These are phyloP conservation scores for Malassezia nana DNA, from an alignment of 1,284 basidiomycete genomes.

Conservation along the genomic window DNA sequence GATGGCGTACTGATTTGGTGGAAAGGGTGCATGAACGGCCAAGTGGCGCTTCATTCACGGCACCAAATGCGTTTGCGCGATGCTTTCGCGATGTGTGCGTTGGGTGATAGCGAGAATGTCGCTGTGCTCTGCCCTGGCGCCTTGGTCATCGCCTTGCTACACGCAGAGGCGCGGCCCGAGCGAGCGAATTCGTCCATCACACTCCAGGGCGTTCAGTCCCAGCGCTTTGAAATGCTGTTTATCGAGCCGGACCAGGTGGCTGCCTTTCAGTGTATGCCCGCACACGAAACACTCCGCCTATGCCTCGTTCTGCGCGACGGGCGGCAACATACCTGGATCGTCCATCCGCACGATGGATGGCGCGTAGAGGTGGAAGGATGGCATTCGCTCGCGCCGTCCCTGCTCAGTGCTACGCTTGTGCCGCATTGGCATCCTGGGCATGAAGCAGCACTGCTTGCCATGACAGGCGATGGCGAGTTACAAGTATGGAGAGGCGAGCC, in stretches of 20 bases:
- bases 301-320: not conserved
- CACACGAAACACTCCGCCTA: not conserved
- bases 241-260: not conserved
- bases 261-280: not conserved
- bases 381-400: not conserved
- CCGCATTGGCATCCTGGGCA: slow-evolving; percentile 1
- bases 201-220: not conserved
- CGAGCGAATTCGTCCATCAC: not conserved
- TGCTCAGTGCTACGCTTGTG: not conserved
- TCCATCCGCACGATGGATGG: not conserved
- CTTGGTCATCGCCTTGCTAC: not conserved
- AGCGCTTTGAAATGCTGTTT: not conserved
- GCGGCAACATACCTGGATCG: not conserved
- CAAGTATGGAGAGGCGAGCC: not conserved
- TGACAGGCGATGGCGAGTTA: not conserved
- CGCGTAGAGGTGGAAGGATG: not conserved
- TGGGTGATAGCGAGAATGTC: not conserved
- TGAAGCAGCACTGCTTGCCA: not conserved
- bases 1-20: slow-evolving; percentile 16
- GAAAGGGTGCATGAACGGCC: not conserved
- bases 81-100: not conserved
- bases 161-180: not conserved
- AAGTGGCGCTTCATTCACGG: not conserved
- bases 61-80: slow-evolving; percentile 7
- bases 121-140: not conserved